Percentiles rank a stretch among this genome's conserved stretches.
Evolutionary conservation across 1,139 yeast genomes (phyloP).

Genomic region (Suhomyces bokatorum): DNA sequence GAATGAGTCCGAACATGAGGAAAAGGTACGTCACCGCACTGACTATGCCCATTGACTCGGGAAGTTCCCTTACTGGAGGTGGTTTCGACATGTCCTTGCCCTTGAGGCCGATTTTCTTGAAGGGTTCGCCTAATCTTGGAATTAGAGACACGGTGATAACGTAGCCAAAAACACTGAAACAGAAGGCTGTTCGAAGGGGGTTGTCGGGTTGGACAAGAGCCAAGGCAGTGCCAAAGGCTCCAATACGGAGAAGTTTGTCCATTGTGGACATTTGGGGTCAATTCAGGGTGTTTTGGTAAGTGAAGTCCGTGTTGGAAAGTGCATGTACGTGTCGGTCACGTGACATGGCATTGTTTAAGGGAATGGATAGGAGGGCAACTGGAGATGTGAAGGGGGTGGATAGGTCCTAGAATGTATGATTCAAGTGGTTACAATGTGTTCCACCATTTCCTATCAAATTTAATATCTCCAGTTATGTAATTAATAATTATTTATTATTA

Average conservation of each 20-base stretch:
- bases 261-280: slow-evolving; percentile 2
- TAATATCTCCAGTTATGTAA: too few species aligned
- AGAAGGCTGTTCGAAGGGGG: slow-evolving; percentile 55
- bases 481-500: too few species aligned
- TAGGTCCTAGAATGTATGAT: too few species aligned
- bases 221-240: slow-evolving; percentile 13
- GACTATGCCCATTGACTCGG: slow-evolving; percentile 91
- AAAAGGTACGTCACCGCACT: slow-evolving; percentile 80
- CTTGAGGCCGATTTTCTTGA: slow-evolving; percentile 72
- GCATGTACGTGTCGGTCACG: background rate
- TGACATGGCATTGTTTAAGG: too few species aligned
- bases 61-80: slow-evolving; percentile 59
- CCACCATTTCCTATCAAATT: too few species aligned
- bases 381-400: too few species aligned
- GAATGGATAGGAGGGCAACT: too few species aligned
- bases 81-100: slow-evolving; percentile 83
- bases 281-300: background rate
- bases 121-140: slow-evolving; percentile 65
- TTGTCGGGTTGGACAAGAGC: slow-evolving; percentile 20
- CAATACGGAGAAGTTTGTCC: slow-evolving; percentile 9
- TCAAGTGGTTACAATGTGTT: too few species aligned
- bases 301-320: background rate
- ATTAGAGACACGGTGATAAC: slow-evolving; percentile 57
- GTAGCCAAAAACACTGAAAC: slow-evolving; percentile 70
- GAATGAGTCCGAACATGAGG: slow-evolving; percentile 81